Evolutionary conservation across 2,329 filamentous ascomycete genomes (phyloP), one percentile per base, ranked within the genome.

Genomic region (Penicillium sp.): DNA sequence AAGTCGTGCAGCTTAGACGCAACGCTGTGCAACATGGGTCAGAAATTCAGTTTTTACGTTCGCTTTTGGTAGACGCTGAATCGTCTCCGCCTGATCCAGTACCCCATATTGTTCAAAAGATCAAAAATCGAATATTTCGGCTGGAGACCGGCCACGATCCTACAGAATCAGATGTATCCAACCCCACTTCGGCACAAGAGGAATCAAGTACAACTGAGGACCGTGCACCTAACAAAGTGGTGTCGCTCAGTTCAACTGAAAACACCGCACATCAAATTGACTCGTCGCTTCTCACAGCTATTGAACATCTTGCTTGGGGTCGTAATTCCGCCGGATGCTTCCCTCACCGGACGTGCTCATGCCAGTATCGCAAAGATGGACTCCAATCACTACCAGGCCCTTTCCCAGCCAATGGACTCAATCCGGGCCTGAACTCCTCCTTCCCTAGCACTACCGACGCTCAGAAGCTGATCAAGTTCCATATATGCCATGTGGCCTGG

Each of bases 281-380:
- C 37, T 58, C 69, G 3, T 67, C 72, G 0, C 63, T 70, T 21
- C 58, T 75, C 21, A 73, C 71, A 0, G 69, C 71, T 1, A 68
- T 76, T 13, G 74, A 76, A 59, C 70, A 73, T 60, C 66, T 75
- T 17, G 73, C 73, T 2, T 76, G 74, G 74, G 72, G 72, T n/a
- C 69, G 74, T 43, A 72, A 73, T 47, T 70, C 66, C 15, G 67
- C 69, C 6, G 62, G 66, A 6, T 75, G 73, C 54, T 75, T 69
- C 47, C 73, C 73, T 2, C 73, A 75, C 49, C 64, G 70, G 13
- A 61, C 65, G 17, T 74, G 73, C 49, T 61, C 63, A 25, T 69
- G 67, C 25, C 63, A 67, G 21, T 68, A 68, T 52, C 61, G 62
- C 48, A 59, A 67, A 55, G 56, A 68, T 40, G 58, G 52, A 10